Evolutionary conservation across 345 rosid species (phyloP).

Genomic region (Arabis alpina): DNA sequence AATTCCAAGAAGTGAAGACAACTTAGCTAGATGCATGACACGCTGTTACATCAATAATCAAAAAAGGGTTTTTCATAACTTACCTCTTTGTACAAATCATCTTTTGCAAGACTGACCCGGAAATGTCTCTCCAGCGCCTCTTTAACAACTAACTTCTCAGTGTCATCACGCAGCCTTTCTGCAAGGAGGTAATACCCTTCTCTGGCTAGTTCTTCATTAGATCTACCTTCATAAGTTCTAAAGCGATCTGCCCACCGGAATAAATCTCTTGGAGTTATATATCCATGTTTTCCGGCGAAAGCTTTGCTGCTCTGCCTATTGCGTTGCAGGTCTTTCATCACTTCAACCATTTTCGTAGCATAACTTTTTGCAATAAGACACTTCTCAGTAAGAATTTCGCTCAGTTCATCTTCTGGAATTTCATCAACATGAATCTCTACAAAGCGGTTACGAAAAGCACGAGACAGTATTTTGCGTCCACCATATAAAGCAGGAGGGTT

Average conservation of each 20-base stretch:
- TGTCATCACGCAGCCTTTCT: constrained; percentile 87
- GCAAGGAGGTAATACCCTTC: constrained; percentile 95
- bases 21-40: constrained; percentile 23
- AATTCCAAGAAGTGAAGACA: constrained; percentile 14
- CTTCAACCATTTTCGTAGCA: constrained; percentile 82
- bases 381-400: constrained; percentile 63
- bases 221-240: constrained; percentile 57
- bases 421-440: constrained; percentile 98
- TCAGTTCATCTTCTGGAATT: constrained; percentile 85
- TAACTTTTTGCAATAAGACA: constrained; percentile 77
- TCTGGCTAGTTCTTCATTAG: constrained; percentile 81
- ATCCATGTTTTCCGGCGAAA: constrained; percentile 99
- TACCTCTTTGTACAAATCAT: constrained; percentile 68
- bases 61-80: constrained; percentile 10
- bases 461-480: constrained; percentile 96
- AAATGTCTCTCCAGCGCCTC: constrained; percentile 75
- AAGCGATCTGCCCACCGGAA: constrained; percentile 97
- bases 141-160: constrained; percentile 77
- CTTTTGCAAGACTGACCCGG: constrained; percentile 61
- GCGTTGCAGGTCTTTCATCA: constrained; percentile 93
- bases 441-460: constrained; percentile 97
- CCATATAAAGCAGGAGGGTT: constrained; percentile 94
- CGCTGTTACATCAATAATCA: background rate
- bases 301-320: constrained; percentile 90
- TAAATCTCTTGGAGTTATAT: constrained; percentile 92